Evolutionary conservation across 805 yeast species (phyloP).

Genomic region (Pichia insulana): DNA sequence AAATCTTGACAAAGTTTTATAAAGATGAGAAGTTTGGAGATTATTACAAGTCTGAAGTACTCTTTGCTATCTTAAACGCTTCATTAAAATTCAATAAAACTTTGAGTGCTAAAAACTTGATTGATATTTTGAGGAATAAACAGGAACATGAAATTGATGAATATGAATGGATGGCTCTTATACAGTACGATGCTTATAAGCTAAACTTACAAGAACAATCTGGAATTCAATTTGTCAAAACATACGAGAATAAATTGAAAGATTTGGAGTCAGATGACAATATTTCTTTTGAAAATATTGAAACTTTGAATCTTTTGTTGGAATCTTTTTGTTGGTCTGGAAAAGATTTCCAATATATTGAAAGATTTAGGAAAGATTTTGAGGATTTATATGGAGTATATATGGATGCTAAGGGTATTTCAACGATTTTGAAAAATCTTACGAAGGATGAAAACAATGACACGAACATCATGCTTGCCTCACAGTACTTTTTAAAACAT

Average conservation of each 20-base stretch:
- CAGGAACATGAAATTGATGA: constrained; percentile 12
- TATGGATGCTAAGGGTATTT: constrained; percentile 30
- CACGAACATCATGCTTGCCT: constrained; percentile 4
- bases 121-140: constrained; percentile 9
- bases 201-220: constrained; percentile 4
- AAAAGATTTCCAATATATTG: constrained; percentile 20
- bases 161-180: constrained; percentile 21
- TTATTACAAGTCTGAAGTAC: constrained; percentile 19
- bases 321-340: constrained; percentile 23
- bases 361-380: constrained; percentile 23
- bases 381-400: constrained; percentile 24
- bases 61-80: constrained; percentile 20
- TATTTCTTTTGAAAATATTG: constrained; percentile 16
- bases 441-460: constrained; percentile 1
- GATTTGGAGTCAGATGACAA: constrained; percentile 9
- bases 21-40: constrained; percentile 15
- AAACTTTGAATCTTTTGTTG: constrained; percentile 20
- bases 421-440: constrained; percentile 27
- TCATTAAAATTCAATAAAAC: constrained; percentile 17
- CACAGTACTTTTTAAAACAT: constrained; percentile 7
- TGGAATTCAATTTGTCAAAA: constrained; percentile 26
- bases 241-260: constrained; percentile 12
- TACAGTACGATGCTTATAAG: constrained; percentile 18
- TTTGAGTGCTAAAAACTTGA: constrained; percentile 14
- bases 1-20: constrained; percentile 12